A percentile compares a stretch with the other conserved stretches of the same genome.
Evolutionary conservation across 805 yeast genomes (phyloP).

Genomic region (Candida sonorensis): DNA sequence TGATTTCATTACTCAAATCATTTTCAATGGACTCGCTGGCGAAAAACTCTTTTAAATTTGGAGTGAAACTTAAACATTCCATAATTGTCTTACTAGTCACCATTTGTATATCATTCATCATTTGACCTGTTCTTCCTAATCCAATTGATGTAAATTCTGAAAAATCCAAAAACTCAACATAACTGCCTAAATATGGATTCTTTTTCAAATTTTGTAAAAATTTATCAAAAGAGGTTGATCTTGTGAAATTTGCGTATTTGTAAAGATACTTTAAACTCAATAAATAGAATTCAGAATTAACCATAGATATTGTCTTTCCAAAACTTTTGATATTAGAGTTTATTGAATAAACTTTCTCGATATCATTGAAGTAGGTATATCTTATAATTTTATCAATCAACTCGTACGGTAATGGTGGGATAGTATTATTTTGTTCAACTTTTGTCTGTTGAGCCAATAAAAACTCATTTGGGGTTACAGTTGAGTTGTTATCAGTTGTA

Average conservation of each 20-base stretch:
- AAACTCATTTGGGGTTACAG: conserved; percentile 13
- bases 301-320: conserved; percentile 27
- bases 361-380: conserved; percentile 24
- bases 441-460: conserved; percentile 10
- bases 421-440: conserved; percentile 6
- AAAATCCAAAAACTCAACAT: conserved; percentile 75
- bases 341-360: conserved; percentile 20
- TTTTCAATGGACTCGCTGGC: conserved; percentile 82
- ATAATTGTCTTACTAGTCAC: conserved; percentile 69
- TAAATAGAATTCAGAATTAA: conserved; percentile 52
- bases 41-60: conserved; percentile 68
- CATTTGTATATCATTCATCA: conserved; percentile 90
- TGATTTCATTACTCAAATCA: conserved; percentile 60
- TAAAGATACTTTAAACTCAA: conserved; percentile 53
- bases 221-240: conserved; percentile 73
- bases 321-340: conserved; percentile 25
- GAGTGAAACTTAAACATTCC: conserved; percentile 53
- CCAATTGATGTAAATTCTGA: conserved; percentile 87
- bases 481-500: not conserved
- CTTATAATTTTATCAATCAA: conserved; percentile 26
- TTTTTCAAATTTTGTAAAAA: conserved; percentile 50
- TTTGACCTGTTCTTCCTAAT: conserved; percentile 78
- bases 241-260: conserved; percentile 64
- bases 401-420: conserved; percentile 26
- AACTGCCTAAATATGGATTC: conserved; percentile 44